Conservation (phyloP, 331 rosid genomes). For the Pyracantha coccinea region DNA sequence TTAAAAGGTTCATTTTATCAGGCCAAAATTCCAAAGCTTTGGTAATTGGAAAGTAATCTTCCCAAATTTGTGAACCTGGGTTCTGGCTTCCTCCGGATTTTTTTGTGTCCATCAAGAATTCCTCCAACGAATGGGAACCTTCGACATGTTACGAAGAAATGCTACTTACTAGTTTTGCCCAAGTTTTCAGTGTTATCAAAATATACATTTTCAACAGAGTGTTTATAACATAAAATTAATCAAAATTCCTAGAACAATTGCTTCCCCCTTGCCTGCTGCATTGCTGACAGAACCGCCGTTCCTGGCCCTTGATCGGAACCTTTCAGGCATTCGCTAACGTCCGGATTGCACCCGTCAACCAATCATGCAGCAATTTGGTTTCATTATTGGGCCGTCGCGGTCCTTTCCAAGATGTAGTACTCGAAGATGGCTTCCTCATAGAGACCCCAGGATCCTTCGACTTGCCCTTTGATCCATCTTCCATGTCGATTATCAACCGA, state of each 20-base stretch:
- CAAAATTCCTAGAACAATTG: background rate
- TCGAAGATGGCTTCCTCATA: slow-evolving; percentile 14
- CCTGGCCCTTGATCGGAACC: slow-evolving; percentile 34
- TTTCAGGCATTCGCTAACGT: slow-evolving; percentile 41
- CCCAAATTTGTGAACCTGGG: slow-evolving; percentile 21
- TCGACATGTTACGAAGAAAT: background rate
- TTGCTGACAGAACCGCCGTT: slow-evolving; percentile 56
- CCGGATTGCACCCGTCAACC: slow-evolving; percentile 49
- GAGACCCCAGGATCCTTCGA: slow-evolving; percentile 9
- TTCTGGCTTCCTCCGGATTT: slow-evolving; percentile 42
- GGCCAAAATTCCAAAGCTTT: slow-evolving; percentile 20
- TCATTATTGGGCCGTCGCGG: slow-evolving; percentile 19
- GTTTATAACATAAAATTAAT: no score
- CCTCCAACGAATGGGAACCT: slow-evolving; percentile 62
- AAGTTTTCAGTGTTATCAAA: no score
- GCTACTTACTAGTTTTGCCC: background rate
- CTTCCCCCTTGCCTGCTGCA: slow-evolving; percentile 39
- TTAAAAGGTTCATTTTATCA: background rate
- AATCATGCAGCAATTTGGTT: slow-evolving; percentile 36
- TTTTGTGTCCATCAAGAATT: slow-evolving; percentile 56
- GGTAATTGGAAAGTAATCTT: slow-evolving; percentile 21
- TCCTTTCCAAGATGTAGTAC: slow-evolving; percentile 31
- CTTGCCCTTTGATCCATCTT: slow-evolving; percentile 4
- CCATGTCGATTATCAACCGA: slow-evolving; percentile 4
- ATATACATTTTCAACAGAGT: background rate